phyloP scores from a whole-genome alignment of 441 rosid species.

The Syzygium malaccense region DNA sequence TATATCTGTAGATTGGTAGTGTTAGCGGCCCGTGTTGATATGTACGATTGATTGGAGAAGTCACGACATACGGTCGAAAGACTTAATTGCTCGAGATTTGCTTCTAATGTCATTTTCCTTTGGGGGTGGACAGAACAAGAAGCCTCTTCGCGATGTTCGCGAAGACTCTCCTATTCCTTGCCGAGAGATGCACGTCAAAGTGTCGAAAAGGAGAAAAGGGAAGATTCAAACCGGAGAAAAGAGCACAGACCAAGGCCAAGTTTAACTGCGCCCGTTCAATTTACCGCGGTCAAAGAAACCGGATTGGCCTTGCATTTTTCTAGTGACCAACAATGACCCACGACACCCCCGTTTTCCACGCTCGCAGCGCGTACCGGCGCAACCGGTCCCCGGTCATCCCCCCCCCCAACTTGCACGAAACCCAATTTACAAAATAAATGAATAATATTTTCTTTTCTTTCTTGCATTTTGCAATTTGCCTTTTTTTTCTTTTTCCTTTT shows the following conservation, averaged over 20 bases:
- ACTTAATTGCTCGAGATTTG: no score
- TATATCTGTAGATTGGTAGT: no score
- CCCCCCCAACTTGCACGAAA: not conserved
- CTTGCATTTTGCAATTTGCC: fast-evolving
- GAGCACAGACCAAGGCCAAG: no score
- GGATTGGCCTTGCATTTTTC: not conserved
- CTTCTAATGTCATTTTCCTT: no score
- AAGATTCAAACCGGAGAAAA: no score
- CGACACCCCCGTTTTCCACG: not conserved
- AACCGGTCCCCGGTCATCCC: not conserved
- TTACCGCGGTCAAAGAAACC: not conserved
- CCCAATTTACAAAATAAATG: not conserved
- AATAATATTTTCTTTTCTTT: fast-evolving
- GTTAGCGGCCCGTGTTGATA: not conserved
- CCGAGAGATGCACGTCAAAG: not conserved
- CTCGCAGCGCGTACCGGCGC: not conserved
- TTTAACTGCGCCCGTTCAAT: no score
- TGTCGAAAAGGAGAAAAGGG: no score
- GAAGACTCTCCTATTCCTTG: not conserved
- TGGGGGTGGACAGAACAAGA: not conserved
- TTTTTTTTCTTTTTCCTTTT: fast-evolving
- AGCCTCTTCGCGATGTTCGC: not conserved
- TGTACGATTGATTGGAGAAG: not conserved
- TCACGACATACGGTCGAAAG: not conserved
- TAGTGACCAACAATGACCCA: not conserved